phyloP scores from a whole-genome alignment of 1,284 basidiomycete species.

The Tylopilus sp. region DNA sequence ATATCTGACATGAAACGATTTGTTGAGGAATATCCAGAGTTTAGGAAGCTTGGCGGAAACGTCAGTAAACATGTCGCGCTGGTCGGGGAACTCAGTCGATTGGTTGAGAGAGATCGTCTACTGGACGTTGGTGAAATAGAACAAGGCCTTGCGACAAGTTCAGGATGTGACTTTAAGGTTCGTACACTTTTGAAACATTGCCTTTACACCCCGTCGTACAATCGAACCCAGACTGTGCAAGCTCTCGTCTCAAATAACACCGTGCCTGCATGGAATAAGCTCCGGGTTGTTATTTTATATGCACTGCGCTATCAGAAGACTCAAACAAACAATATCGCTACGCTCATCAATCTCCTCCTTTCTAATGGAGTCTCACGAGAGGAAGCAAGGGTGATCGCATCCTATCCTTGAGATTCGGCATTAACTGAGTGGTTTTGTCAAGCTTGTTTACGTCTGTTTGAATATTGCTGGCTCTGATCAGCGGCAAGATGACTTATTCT shows the following conservation, averaged over 20 bases:
- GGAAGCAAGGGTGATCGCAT: conserved; percentile 67
- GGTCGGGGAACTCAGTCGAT: conserved; percentile 90
- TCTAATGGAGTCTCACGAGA: conserved; percentile 79
- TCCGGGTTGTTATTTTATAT: conserved; percentile 91
- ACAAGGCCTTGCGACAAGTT: conserved; percentile 91
- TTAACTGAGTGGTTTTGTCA: conserved; percentile 6
- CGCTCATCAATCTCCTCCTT: conserved; percentile 79
- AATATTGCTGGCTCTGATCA: conserved; percentile 96
- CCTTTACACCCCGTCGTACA: not conserved
- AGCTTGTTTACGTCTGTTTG: conserved; percentile 92
- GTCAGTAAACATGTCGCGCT: conserved; percentile 98
- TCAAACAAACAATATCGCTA: conserved; percentile 79
- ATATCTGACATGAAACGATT: conserved; percentile 98
- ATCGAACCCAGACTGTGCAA: conserved; percentile 65
- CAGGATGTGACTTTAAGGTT: conserved; percentile 86
- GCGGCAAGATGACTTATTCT: conserved; percentile 96
- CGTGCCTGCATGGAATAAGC: conserved; percentile 78
- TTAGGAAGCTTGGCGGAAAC: conserved; percentile 93
- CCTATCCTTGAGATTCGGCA: not conserved
- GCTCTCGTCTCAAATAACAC: conserved; percentile 63
- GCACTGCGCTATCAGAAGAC: conserved; percentile 94
- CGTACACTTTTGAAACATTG: conserved; percentile 14
- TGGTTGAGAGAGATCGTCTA: conserved; percentile 84
- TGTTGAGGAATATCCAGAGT: conserved; percentile 98
- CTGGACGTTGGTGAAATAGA: conserved; percentile 93